These are phyloP conservation scores for Fusarium albosuccineum DNA, from an alignment of 2,329 filamentous ascomycete genomes.

Conservation along the genomic window DNA sequence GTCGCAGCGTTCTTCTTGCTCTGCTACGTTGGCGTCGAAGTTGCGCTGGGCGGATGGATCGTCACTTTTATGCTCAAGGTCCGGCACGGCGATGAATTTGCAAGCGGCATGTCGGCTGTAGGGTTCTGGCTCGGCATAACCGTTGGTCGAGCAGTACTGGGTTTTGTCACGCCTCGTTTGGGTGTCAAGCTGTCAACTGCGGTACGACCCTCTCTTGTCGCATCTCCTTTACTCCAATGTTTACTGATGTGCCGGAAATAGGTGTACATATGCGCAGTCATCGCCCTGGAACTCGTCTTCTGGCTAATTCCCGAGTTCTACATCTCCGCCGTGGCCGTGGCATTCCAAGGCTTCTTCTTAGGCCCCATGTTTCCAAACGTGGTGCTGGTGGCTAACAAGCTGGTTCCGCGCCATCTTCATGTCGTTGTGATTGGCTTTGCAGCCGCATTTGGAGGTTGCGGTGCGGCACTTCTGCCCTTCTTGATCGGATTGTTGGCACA, in stretches of 20 bases:
- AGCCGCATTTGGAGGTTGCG: constrained; percentile 79
- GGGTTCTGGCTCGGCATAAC: constrained; percentile 88
- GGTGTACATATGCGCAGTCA: constrained; percentile 72
- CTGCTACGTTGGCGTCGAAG: constrained; percentile 81
- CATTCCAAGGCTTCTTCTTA: constrained; percentile 81
- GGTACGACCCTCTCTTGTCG: background rate
- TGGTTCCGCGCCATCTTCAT: constrained; percentile 77
- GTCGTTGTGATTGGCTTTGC: constrained; percentile 83
- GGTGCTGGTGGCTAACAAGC: constrained; percentile 77
- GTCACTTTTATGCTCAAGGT: constrained; percentile 86
- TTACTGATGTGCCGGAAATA: background rate
- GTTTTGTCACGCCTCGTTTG: constrained; percentile 60
- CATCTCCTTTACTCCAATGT: background rate
- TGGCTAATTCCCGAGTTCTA: constrained; percentile 86
- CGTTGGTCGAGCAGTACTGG: constrained; percentile 64
- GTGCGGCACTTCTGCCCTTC: constrained; percentile 75
- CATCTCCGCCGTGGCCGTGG: constrained; percentile 78
- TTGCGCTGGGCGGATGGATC: constrained; percentile 86
- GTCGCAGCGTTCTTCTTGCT: constrained; percentile 78
- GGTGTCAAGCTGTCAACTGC: constrained; percentile 72
- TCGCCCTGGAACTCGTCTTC: constrained; percentile 78
- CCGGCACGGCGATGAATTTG: constrained; percentile 74
- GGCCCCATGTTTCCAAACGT: constrained; percentile 82
- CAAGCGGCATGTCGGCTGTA: constrained; percentile 79
- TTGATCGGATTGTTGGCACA: constrained; percentile 75